Evolutionary conservation across 352 stramenopile species (phyloP), one percentile per base, ranked within the genome.

Genomic region (Phytopythium vexans): DNA sequence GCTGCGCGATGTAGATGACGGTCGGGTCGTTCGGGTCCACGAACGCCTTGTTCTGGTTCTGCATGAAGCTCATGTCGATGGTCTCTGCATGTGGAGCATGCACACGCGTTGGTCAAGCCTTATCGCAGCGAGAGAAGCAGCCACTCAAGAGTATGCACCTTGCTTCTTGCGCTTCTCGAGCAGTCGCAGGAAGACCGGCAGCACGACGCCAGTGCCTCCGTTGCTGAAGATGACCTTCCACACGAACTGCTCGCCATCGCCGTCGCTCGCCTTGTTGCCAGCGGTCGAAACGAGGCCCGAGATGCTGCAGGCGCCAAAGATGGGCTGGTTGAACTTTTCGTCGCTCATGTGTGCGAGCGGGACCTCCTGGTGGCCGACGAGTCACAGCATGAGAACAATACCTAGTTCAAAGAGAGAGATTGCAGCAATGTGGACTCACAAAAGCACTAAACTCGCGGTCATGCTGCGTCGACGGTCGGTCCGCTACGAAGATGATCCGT

Each of bases 291-390:
- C 81, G 51, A 89, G 56, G 1, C 86, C 86, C 12, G 79, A 89
- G 52, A 95, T 82, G 62, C 89, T 96, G 52, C 88, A 94, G 16
- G 86, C 82, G 10, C 86, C 86, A 48, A 95, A 95, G 52, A 95
- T 94, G 36, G 86, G 86, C 57, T 96, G 86, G 57, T 95, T 96
- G 49, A 96, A 96, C 57, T 94, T 96, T 47, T 95, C 83, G 35
- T 91, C 74, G 16, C 72, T 78, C 70, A 95, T 91, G n/a, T 79
- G 71, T 15, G 63, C 56, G 11, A 96, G 67, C 31, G 82, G 83
- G 9, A 95, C 78, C 66, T 94, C 78, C 81, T 91, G 41, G 21
- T 27, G 21, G 21, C 21, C 21, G 21, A 27, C 21, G 21, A 27
- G 21, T 27, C 21, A 27, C 21, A 2, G 21, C 21, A 36, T 64